A percentile compares a stretch with the other conserved stretches of the same genome.
phyloP scores from a whole-genome alignment of 2,329 filamentous ascomycete species.

The Aspergillus calidoustus region DNA sequence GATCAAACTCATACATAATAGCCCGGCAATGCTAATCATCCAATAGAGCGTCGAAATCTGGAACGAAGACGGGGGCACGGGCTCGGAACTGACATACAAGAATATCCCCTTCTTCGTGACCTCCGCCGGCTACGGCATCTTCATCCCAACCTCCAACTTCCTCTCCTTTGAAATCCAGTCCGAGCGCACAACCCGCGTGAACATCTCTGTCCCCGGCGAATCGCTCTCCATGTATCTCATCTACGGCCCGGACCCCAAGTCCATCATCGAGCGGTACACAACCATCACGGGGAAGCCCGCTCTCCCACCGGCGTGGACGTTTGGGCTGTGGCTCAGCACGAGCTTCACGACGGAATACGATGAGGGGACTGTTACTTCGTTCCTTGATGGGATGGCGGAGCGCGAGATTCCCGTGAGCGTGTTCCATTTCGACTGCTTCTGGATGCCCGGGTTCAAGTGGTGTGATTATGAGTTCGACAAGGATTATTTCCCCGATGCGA shows the following conservation, averaged over 20 bases:
- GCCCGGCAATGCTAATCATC: not conserved
- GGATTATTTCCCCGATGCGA: conserved; percentile 17
- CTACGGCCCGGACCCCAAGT: conserved; percentile 17
- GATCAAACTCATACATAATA: too few relatives aligned
- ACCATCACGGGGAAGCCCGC: conserved; percentile 15
- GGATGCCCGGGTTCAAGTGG: conserved; percentile 19
- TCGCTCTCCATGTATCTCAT: conserved; percentile 15
- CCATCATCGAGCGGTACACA: conserved; percentile 11
- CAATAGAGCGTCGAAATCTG: conserved; percentile 14
- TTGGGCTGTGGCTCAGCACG: conserved; percentile 18
- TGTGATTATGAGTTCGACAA: conserved; percentile 19
- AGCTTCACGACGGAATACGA: conserved; percentile 19
- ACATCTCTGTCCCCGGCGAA: conserved; percentile 13
- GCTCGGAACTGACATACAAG: conserved; percentile 18
- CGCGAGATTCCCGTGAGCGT: conserved; percentile 16
- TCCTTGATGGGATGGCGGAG: conserved; percentile 17
- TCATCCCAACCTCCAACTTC: conserved; percentile 16
- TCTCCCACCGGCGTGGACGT: conserved; percentile 16
- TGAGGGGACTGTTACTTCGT: conserved; percentile 13
- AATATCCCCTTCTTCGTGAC: conserved; percentile 20
- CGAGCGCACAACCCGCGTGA: conserved; percentile 14
- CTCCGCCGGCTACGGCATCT: conserved; percentile 15
- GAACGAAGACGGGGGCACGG: conserved; percentile 19
- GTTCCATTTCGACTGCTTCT: conserved; percentile 21
- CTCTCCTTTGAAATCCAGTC: conserved; percentile 16